Evolutionary conservation across 805 yeast species (phyloP), one percentile per base, ranked within the genome.

Genomic region (Millerozyma acaciae): DNA sequence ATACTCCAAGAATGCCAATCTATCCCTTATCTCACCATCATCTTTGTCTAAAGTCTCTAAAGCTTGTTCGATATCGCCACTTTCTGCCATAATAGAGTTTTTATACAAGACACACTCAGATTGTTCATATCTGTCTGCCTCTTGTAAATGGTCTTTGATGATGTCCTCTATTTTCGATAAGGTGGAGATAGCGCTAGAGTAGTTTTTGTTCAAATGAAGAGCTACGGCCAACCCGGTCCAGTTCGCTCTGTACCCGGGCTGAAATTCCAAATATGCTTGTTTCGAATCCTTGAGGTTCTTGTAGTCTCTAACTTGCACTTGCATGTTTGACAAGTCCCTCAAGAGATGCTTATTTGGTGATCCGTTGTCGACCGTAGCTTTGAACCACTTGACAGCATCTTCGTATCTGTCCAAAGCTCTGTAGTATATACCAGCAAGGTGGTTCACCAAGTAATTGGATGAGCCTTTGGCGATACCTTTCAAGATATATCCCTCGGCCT

Each of bases 161-260:
- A 85, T 62, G 19, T 75, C 80, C 55, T 90, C 96, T 48, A 85
- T 86, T 47, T 83, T 79, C 14, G 74, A 52, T 46, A 89, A 70
- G 2, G 90, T 84, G 35, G 74, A 74, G 35, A 80, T 80, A 5
- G 96, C 90, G 16, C 75, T 76, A 22, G 64, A 66, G 49, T 69
- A 73, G 49, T 88, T 85, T 16, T 75, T 73, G 53, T 75, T 76
- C 52, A 89, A 66, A 55, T 84, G 85, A 52, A 83, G 86, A 1
- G 97, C 95, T 26, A 87, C 70, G 1, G 95, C 96, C 32, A 84
- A 69, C 0, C 82, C 80, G 1, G 95, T 84, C 96, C 96, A 89
- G 52, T 86, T 84, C 40, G 90, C 88, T 43, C 96, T 74, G 53
- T 77, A 84, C 0, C 95, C 95, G 8, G 93, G 78, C 46, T 75